Conservation (phyloP, 768 basidiomycete genomes). For the Vararia minispora region DNA sequence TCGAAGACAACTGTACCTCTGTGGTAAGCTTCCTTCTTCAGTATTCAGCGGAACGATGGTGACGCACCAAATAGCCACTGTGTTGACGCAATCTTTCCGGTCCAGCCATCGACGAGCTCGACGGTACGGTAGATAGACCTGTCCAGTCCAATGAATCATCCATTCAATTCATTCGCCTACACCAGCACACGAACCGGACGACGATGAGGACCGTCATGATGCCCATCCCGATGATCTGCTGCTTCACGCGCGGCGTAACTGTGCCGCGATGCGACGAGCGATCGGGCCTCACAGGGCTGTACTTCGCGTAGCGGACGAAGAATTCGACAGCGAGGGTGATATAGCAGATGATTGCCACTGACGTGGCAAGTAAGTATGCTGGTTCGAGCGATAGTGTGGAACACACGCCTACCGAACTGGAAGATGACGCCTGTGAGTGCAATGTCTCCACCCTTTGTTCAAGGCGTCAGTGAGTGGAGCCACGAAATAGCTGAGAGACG, state of each 20-base stretch:
- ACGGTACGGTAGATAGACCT: slow-evolving; percentile 9
- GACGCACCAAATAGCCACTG: slow-evolving; percentile 9
- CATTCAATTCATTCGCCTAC: neutral
- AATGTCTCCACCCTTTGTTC: slow-evolving; percentile 7
- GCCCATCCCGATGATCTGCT: slow-evolving; percentile 5
- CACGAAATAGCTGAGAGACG: neutral
- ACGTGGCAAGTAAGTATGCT: neutral
- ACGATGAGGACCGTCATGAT: slow-evolving; percentile 9
- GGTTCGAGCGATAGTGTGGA: neutral
- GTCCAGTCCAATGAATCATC: too few species aligned
- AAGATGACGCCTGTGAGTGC: slow-evolving; percentile 9
- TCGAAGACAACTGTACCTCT: slow-evolving; percentile 8
- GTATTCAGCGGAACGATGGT: neutral
- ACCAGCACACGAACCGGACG: slow-evolving; percentile 3
- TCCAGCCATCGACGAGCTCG: slow-evolving; percentile 8
- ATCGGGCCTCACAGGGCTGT: slow-evolving; percentile 1
- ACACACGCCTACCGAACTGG: slow-evolving; percentile 7
- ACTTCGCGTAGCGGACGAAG: slow-evolving; percentile 1
- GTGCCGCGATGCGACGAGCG: too few species aligned
- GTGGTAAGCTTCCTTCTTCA: neutral
- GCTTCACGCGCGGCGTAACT: neutral
- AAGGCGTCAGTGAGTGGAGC: neutral
- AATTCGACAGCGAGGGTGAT: slow-evolving; percentile 7
- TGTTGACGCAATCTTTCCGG: slow-evolving; percentile 6
- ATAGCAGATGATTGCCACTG: slow-evolving; percentile 9